These are phyloP conservation scores for Suillus cothurnatus DNA, from an alignment of 768 basidiomycete species.

Conservation along the genomic window DNA sequence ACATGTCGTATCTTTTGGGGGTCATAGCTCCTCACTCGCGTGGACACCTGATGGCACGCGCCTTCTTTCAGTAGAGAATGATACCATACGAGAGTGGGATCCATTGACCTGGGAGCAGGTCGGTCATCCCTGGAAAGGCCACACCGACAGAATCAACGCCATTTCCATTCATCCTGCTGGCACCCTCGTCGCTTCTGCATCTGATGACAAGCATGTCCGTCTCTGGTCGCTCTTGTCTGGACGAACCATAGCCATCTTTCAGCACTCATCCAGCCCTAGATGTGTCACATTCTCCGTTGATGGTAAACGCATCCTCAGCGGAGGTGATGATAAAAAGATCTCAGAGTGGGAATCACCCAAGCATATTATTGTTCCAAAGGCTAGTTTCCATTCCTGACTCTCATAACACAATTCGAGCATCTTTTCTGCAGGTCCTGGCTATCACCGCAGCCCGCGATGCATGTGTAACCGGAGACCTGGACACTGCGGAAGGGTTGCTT, in stretches of 20 bases:
- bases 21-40: background rate
- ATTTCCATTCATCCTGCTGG: too few species aligned
- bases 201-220: background rate
- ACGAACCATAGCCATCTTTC: background rate
- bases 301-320: background rate
- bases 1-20: background rate
- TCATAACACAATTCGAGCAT: background rate
- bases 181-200: too few species aligned
- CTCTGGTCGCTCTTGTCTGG: background rate
- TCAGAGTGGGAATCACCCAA: background rate
- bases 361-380: background rate
- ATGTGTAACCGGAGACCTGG: background rate
- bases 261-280: fast-evolving
- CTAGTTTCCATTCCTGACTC: background rate
- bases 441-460: background rate
- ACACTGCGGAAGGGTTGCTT: background rate
- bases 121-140: too few species aligned
- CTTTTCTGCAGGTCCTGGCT: background rate
- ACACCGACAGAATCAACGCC: fast-evolving
- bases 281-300: background rate
- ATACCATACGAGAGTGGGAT: too few species aligned
- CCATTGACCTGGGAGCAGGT: too few species aligned
- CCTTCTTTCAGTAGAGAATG: too few species aligned
- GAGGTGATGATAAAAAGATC: background rate
- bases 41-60: too few species aligned